phyloP scores from a whole-genome alignment of 495 filamentous ascomycete species.

The Aspergillus taichungensis region DNA sequence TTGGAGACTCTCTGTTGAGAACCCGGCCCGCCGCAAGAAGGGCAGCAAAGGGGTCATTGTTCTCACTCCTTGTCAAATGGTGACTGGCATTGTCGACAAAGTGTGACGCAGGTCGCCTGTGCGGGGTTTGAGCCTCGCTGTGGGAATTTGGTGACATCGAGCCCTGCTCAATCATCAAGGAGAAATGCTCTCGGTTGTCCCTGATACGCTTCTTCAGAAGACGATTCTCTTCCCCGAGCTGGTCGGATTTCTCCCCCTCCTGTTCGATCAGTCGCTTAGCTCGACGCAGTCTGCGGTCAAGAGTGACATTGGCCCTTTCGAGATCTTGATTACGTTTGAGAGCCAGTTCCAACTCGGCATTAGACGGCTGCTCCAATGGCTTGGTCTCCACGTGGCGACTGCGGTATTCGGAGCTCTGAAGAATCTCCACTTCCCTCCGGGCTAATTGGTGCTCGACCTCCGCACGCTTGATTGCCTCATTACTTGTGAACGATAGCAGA shows the following conservation, averaged over 20 bases:
- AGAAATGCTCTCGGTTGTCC: constrained; percentile 78
- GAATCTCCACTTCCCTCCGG: constrained; percentile 79
- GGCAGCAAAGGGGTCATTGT: constrained; percentile 58
- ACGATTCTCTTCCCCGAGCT: constrained; percentile 60
- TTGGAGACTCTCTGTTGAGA: constrained; percentile 63
- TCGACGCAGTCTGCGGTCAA: constrained; percentile 56
- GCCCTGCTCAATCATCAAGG: constrained; percentile 52
- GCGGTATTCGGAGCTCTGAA: constrained; percentile 51
- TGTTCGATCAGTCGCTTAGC: constrained; percentile 74
- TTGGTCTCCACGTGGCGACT: constrained; percentile 32
- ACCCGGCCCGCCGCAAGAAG: constrained; percentile 67
- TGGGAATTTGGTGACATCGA: constrained; percentile 34
- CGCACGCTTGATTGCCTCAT: constrained; percentile 77
- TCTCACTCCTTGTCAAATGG: constrained; percentile 31
- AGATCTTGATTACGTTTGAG: constrained; percentile 48
- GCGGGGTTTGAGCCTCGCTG: constrained; percentile 37
- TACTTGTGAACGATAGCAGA: constrained; percentile 75
- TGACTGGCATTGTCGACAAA: constrained; percentile 36
- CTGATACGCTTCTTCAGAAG: constrained; percentile 72
- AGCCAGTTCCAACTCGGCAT: constrained; percentile 34
- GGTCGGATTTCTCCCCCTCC: constrained; percentile 37
- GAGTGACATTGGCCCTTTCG: constrained; percentile 52
- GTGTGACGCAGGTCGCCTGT: constrained; percentile 36
- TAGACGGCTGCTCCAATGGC: constrained; percentile 19
- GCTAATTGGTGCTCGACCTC: constrained; percentile 90